Evolutionary conservation across 108 stramenopile species (phyloP), one percentile per base, ranked within the genome.

Genomic region (Chaetoceros muelleri): DNA sequence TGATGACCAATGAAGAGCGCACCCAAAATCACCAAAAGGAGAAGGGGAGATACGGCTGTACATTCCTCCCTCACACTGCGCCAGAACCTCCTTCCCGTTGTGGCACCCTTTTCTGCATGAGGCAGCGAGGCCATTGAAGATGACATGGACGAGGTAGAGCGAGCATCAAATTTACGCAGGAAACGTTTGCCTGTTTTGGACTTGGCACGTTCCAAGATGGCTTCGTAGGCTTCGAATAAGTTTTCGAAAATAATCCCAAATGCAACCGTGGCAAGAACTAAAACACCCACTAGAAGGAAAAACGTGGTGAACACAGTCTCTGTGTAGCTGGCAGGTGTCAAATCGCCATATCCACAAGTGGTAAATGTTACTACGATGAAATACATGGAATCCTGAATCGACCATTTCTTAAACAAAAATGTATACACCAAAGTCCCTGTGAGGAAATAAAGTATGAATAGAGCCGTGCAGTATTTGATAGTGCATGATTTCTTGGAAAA

Each of bases 321-420:
- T 0, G 30, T 10, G 19, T 61, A 45, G 0, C 53, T 58, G n/a
- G 57, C 46, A 0, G 81, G 78, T 16, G 50, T 46, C 21, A 82
- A 69, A 64, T 87, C 85, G 1, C 85, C 85, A 60, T 81, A 87
- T n/a, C 80, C 80, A 21, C 76, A 70, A 17, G 81, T 81, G 20
- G 79, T 81, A 54, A 81, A 80, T 1, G 81, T 74, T 23, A 82
- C 79, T 8, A 81, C 63, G 19, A 72, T 52, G 57, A 85, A 85
- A 55, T 85, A 85, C 18, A 83, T 27, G 8, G 77, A 76, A 46
- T 76, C 70, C n/a, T 73, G 19, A 34, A 80, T 62, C 20, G 74
- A 44, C 76, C 79, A 80, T n/a, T 70, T n/a, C 44, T 78, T 76
- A 44, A 76, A 74, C 7, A 73, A 48, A 44, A 63, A 76, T 30